These are phyloP conservation scores for Neopestalotiopsis clavispora DNA, from an alignment of 2,329 filamentous ascomycete genomes.

Conservation along the genomic window DNA sequence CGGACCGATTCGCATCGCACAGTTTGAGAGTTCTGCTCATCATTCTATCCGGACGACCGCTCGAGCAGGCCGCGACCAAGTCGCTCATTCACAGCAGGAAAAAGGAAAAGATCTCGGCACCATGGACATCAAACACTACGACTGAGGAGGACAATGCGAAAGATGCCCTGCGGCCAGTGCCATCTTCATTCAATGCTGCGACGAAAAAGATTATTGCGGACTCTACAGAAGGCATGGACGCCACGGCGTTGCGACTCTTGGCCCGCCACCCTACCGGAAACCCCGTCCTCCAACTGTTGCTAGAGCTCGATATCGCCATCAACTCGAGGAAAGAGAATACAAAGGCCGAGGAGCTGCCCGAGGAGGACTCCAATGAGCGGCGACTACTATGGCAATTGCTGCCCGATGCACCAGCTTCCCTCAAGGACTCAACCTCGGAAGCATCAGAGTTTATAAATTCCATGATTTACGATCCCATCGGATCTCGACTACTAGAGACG, in stretches of 20 bases:
- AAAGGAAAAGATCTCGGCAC: conserved; percentile 80
- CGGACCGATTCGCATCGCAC: conserved; percentile 89
- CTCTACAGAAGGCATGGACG: conserved; percentile 75
- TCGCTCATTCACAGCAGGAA: conserved; percentile 87
- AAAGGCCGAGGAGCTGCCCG: conserved; percentile 36
- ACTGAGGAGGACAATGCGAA: conserved; percentile 48
- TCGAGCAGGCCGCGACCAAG: conserved; percentile 72
- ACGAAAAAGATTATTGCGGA: conserved; percentile 83
- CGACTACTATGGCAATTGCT: conserved; percentile 78
- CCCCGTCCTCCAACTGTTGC: conserved; percentile 86
- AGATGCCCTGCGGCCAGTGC: conserved; percentile 65
- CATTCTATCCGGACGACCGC: conserved; percentile 80
- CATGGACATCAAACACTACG: conserved; percentile 51
- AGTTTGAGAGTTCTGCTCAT: conserved; percentile 84
- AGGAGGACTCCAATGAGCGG: conserved; percentile 38
- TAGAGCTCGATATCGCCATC: conserved; percentile 82
- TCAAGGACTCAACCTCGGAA: conserved; percentile 74
- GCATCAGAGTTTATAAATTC: conserved; percentile 81
- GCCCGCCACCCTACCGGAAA: conserved; percentile 91
- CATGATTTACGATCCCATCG: conserved; percentile 87
- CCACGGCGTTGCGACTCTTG: conserved; percentile 80
- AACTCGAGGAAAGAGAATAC: conserved; percentile 66
- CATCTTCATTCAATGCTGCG: conserved; percentile 76
- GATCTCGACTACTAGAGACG: conserved; percentile 87
- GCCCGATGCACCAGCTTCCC: conserved; percentile 73